phyloP scores from a whole-genome alignment of 2,329 filamentous ascomycete genomes.

The Westerdykella aurantiaca region DNA sequence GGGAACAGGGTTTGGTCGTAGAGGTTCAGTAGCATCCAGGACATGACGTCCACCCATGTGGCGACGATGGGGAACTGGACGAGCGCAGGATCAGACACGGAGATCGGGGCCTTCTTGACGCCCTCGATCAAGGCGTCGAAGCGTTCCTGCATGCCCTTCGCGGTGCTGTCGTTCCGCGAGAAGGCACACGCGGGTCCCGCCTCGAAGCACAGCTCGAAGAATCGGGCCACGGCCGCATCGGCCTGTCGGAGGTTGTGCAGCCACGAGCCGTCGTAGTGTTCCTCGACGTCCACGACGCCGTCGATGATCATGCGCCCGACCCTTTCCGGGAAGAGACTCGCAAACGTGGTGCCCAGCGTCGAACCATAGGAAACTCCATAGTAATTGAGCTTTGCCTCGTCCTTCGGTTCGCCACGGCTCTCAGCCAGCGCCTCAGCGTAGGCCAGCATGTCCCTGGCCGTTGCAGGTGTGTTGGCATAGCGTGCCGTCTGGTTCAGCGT shows the following conservation, averaged over 20 bases:
- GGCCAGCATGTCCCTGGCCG: constrained; percentile 11
- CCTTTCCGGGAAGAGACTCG: constrained; percentile 36
- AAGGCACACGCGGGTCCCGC: constrained; percentile 34
- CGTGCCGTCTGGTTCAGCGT: constrained; percentile 3
- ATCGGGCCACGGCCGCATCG: constrained; percentile 33
- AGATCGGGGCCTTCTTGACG: constrained; percentile 7
- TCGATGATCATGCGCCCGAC: constrained; percentile 38
- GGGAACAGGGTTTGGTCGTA: not conserved
- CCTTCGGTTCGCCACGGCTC: constrained; percentile 1
- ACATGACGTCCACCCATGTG: too few species aligned
- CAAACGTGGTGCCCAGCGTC: constrained; percentile 35
- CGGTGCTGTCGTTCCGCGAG: constrained; percentile 6
- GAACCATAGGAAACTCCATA: constrained; percentile 48
- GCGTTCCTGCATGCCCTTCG: constrained; percentile 7
- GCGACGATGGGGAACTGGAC: constrained; percentile 6
- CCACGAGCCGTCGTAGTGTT: constrained; percentile 17
- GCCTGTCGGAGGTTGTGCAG: constrained; percentile 1
- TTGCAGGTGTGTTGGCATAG: constrained; percentile 9
- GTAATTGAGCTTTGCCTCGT: constrained; percentile 36
- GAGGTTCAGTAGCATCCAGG: not conserved
- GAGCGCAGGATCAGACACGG: not conserved
- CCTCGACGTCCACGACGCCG: constrained; percentile 40
- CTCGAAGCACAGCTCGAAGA: constrained; percentile 50
- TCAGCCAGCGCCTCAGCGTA: constrained; percentile 6
- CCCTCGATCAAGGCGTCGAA: constrained; percentile 8